Conservation (phyloP, 2,329 filamentous ascomycete species). For the Dothistroma septosporum region DNA sequence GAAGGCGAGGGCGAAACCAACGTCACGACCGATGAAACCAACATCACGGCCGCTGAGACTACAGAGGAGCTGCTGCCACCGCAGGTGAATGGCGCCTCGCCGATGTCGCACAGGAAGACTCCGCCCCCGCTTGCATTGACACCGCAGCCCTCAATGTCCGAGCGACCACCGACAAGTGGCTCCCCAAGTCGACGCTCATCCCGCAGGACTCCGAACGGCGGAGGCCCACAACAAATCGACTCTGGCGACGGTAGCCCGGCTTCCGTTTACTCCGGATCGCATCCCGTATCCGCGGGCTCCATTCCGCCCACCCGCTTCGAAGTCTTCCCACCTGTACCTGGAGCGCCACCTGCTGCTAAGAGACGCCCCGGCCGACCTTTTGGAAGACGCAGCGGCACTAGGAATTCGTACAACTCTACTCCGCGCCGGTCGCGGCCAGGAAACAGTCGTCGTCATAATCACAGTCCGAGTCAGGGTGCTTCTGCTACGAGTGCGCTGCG, state of each 20-base stretch:
- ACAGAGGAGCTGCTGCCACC: constrained; percentile 22
- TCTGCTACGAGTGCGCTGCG: constrained; percentile 21
- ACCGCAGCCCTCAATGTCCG: constrained; percentile 28
- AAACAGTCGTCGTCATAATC: constrained; percentile 4
- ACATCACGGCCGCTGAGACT: constrained; percentile 14
- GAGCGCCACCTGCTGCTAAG: constrained; percentile 36
- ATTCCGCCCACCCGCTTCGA: constrained; percentile 72
- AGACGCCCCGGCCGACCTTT: constrained; percentile 32
- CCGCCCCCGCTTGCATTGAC: constrained; percentile 26
- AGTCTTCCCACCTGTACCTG: constrained; percentile 67
- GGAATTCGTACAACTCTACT: constrained; percentile 26
- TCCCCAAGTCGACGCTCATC: constrained; percentile 31
- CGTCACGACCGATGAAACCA: constrained; percentile 13
- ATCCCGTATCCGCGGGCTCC: constrained; percentile 33
- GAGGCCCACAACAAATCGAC: constrained; percentile 13
- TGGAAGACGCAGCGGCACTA: constrained; percentile 23
- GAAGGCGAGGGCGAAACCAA: neutral
- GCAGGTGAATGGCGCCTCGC: constrained; percentile 21
- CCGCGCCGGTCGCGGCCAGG: constrained; percentile 18
- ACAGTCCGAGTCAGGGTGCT: constrained; percentile 12
- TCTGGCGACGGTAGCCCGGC: constrained; percentile 24
- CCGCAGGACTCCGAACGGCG: constrained; percentile 33
- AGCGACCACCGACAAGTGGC: constrained; percentile 11
- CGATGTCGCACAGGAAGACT: constrained; percentile 25
- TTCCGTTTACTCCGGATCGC: constrained; percentile 25